These are phyloP conservation scores for Penicillium manginii DNA, from an alignment of 495 filamentous ascomycete genomes.

Conservation along the genomic window DNA sequence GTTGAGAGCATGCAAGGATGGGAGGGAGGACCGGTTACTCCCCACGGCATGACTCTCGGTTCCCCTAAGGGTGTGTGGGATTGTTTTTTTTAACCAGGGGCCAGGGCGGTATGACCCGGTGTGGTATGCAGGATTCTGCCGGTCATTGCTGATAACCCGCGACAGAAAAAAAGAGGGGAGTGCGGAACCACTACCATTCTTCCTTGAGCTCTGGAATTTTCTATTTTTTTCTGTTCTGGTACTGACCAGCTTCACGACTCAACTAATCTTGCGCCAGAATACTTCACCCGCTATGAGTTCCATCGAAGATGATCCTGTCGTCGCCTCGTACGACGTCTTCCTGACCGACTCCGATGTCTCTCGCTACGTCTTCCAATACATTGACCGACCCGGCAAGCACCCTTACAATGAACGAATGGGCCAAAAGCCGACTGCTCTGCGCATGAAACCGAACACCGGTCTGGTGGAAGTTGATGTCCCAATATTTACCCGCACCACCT, in stretches of 20 bases:
- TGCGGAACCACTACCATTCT: neutral
- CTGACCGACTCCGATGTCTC: conserved; percentile 57
- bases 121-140: neutral
- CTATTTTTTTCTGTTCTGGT: neutral
- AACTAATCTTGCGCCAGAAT: neutral
- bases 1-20: too few species aligned
- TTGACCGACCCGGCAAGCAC: conserved; percentile 49
- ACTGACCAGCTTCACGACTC: neutral
- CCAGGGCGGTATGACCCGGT: too few species aligned
- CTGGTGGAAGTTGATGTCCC: conserved; percentile 78
- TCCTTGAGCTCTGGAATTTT: neutral
- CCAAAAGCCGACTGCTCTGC: conserved; percentile 61
- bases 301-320: conserved; percentile 55
- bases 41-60: too few species aligned
- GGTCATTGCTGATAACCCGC: neutral
- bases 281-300: conserved; percentile 21
- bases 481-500: conserved; percentile 62
- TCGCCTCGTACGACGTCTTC: conserved; percentile 64
- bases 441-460: conserved; percentile 69
- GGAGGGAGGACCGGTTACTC: too few species aligned
- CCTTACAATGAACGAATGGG: conserved; percentile 59
- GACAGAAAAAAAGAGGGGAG: neutral
- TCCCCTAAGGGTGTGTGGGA: too few species aligned
- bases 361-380: conserved; percentile 73
- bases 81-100: too few species aligned